Conservation (phyloP, 768 basidiomycete species). For the Kwoniella sp. region DNA sequence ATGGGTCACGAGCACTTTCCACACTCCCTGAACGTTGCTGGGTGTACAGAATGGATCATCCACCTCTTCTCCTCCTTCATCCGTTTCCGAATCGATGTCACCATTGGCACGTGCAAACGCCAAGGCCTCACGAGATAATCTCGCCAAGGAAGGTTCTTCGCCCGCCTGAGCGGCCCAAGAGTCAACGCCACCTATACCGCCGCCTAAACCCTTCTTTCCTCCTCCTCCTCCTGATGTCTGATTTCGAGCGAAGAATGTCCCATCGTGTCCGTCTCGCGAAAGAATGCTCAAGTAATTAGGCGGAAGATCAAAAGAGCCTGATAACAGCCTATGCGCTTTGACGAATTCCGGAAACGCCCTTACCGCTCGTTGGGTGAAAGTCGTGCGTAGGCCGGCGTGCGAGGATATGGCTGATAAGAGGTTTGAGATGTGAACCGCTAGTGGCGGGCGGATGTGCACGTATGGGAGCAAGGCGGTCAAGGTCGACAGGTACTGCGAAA, state of each 20-base stretch:
- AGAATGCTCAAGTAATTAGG: not conserved
- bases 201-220: slow-evolving; percentile 22
- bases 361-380: slow-evolving; percentile 27
- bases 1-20: slow-evolving; percentile 27
- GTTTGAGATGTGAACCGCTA: slow-evolving; percentile 38
- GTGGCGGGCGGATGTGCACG: slow-evolving; percentile 46
- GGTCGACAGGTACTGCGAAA: slow-evolving; percentile 29
- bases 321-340: slow-evolving; percentile 39
- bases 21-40: slow-evolving; percentile 34
- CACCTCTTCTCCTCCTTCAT: slow-evolving; percentile 3
- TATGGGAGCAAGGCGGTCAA: slow-evolving; percentile 35
- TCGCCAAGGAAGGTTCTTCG: slow-evolving; percentile 32
- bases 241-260: not conserved
- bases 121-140: not conserved
- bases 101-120: not conserved
- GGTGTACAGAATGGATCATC: slow-evolving; percentile 34
- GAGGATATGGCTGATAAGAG: slow-evolving; percentile 36
- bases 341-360: slow-evolving; percentile 30
- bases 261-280: not conserved
- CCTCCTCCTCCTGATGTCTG: not conserved
- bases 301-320: slow-evolving; percentile 30
- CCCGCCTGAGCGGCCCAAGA: slow-evolving; percentile 44
- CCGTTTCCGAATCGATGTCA: not conserved
- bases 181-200: slow-evolving; percentile 34
- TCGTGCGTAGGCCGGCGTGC: slow-evolving; percentile 33